Evolutionary conservation across 2,329 filamentous ascomycete genomes (phyloP), one percentile per base, ranked within the genome.

Genomic region (Hypoxylon sp.): DNA sequence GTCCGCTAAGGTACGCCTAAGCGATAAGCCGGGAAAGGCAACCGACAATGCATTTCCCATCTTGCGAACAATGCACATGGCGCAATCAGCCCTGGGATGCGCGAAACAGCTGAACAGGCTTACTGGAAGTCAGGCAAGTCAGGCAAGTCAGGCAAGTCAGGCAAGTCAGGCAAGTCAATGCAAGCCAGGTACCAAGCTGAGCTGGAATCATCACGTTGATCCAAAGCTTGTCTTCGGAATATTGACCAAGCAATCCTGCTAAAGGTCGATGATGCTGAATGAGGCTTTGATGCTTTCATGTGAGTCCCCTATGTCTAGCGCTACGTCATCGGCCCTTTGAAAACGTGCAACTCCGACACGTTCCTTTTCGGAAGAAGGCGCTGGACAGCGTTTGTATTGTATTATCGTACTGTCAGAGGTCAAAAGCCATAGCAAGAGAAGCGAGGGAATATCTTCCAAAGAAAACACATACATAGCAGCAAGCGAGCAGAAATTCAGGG

Each of bases 311-410:
- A 46, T 10, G 37, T 41, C 19, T 56, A 34, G 30, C 28, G 6
- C 20, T 62, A 66, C 59, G 59, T 66, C 59, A 66, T 66, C 55
- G 32, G 58, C 28, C 39, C 56, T 55, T 50, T 49, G 26, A 47
- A 47, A 52, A 62, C 51, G 50, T 43, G 22, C 4, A 39, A 50
- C 54, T 56, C 59, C 51, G 51, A 56, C 44, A 30, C 11, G 44
- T 28, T 48, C 15, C 44, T 30, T 48, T 20, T 41, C 6, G 30
- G 24, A 20, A 15, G 10, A n/a, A 44, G n/a, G 24, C 26, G 39
- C n/a, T 32, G 17, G 41, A 39, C 24, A 26, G 11, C n/a, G n/a
- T n/a, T n/a, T n/a, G n/a, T n/a, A n/a, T n/a, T n/a, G n/a, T n/a
- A n/a, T n/a, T n/a, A n/a, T 39, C 37, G 37, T 41, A 41, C 37